Base-by-base conservation (phyloP, 306 rosid genomes). In the Senna tora region DNA sequence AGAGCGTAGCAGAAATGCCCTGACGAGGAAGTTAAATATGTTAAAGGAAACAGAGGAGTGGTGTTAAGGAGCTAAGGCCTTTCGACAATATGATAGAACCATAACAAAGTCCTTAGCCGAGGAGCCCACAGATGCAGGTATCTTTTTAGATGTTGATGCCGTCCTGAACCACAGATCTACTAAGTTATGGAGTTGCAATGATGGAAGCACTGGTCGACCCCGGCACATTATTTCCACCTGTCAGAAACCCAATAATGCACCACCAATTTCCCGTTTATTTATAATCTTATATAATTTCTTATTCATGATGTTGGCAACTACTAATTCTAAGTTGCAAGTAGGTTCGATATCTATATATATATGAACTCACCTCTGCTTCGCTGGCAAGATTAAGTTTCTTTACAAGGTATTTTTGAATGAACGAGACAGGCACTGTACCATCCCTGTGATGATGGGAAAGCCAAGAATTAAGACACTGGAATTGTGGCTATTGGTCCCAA, bases 51-150 rank as follows among this genome's bases (percentile, higher is more conserved):
- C 47, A 28, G 32, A 45, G 32, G 13, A 38, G 36, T 34, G 64
- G 64, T 56, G 77, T 81, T 79, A 80, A 47, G 73, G 75, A 65
- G 79, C 70, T 28, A 64, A 75, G 52, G 77, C 61, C 73, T 86
- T 88, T 19, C 95, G 87, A 82, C 90, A 83, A 77, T 93, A 93
- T 4, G 96, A 90, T 71, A 94, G 85, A 57, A 85, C 90, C 99
- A 94, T 94, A 65, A 94, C 99, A 51, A 91, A 94, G 80, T 94
- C 97, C 85, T 94, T 94, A 3, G 97, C 97, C 0, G 99, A 91
- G 73, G 99, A 87, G 16, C 99, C 97, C 36, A 91, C 90, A 2
- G 90, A 78, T 61, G 96, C 95, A 0, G 96, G 89, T 41, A 84
- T 64, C 77, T 80, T 89, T 78, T 88, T 94, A 0, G 91, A 75